Conservation (phyloP, 2,329 filamentous ascomycete species). For the Rachicladosporium sp. region DNA sequence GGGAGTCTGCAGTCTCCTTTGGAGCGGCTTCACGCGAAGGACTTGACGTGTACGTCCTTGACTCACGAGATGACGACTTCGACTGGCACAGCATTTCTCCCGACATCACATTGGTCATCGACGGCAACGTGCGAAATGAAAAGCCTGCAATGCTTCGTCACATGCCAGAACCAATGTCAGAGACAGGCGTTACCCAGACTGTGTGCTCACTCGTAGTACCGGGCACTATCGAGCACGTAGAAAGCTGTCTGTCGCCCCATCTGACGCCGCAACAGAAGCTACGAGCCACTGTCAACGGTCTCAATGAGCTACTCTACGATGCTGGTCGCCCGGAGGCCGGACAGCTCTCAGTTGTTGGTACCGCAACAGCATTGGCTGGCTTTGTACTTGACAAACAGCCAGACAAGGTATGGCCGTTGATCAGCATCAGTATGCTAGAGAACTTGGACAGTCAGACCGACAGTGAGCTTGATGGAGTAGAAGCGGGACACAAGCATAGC, state of each 20-base stretch:
- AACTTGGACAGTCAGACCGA: constrained; percentile 23
- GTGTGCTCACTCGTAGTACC: constrained; percentile 25
- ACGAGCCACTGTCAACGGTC: constrained; percentile 26
- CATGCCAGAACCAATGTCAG: not conserved
- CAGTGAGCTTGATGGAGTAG: constrained; percentile 12
- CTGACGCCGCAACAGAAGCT: constrained; percentile 17
- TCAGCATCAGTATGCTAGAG: constrained; percentile 13
- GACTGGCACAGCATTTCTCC: constrained; percentile 10
- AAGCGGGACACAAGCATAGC: constrained; percentile 10
- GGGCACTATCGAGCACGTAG: constrained; percentile 31
- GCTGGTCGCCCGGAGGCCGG: constrained; percentile 22
- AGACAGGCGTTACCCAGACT: not conserved
- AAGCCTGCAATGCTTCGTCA: too few species aligned
- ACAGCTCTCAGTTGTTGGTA: constrained; percentile 10
- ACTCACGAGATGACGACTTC: constrained; percentile 14
- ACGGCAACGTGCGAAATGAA: constrained; percentile 18
- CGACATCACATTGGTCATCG: constrained; percentile 30
- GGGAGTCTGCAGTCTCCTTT: constrained; percentile 2
- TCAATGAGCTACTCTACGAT: constrained; percentile 22
- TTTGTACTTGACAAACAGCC: constrained; percentile 10
- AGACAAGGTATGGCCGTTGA: constrained; percentile 16
- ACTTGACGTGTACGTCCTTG: not conserved
- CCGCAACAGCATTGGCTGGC: constrained; percentile 13
- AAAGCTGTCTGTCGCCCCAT: constrained; percentile 24
- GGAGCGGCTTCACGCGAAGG: not conserved